Conservation (phyloP, 305 asterid species). For the Fraxinus angustifolia region DNA sequence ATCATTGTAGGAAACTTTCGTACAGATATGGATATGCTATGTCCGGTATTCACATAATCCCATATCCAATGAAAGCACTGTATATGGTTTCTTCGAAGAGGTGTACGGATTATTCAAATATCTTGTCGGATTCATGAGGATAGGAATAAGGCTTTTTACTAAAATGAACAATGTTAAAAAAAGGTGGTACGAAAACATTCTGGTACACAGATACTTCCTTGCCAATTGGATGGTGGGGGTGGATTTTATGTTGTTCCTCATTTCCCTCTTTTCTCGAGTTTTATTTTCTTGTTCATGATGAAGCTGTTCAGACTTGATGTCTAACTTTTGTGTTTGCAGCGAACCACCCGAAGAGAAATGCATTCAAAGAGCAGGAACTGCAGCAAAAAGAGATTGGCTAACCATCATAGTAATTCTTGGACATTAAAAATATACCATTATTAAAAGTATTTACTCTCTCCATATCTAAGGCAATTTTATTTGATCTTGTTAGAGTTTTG, state of each 20-base stretch:
- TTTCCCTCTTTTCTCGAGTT: not conserved
- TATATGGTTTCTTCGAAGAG: not conserved
- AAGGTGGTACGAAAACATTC: not conserved
- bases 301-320: not conserved
- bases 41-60: not conserved
- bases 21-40: not conserved
- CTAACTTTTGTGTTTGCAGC: constrained; percentile 21
- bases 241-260: not conserved
- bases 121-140: not conserved
- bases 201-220: not conserved
- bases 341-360: constrained; percentile 53
- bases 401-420: constrained; percentile 43
- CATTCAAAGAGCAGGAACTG: constrained; percentile 29
- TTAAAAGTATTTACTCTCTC: not conserved
- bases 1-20: not conserved
- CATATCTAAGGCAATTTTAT: not conserved
- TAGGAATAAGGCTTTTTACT: not conserved
- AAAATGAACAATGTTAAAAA: not conserved
- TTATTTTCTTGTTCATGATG: not conserved
- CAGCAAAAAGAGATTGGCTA: constrained; percentile 44
- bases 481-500: constrained; percentile 40
- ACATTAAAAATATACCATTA: not conserved
- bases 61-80: not conserved
- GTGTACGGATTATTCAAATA: not conserved
- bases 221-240: not conserved